Evolutionary conservation across 768 basidiomycete genomes (phyloP), one percentile per base, ranked within the genome.

Genomic region (Podaxis sp.): DNA sequence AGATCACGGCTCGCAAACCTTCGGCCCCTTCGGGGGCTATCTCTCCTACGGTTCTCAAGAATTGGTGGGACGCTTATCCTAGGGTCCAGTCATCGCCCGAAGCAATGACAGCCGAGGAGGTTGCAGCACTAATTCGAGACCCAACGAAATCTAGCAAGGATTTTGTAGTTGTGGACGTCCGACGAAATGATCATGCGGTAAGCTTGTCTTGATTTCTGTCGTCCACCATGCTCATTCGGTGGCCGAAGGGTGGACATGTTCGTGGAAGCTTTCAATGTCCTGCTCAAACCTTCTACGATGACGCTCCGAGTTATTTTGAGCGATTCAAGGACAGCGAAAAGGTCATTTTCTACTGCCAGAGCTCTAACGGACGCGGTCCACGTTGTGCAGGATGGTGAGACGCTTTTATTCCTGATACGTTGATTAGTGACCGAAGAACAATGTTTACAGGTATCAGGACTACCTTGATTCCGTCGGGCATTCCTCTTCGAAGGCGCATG

Each of bases 21-120:
- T 13, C 40, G 1, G 39, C 15, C n/a, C 57, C 42, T 5, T 63
- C 64, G 4, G 33, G 17, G 26, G 61, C 53, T 54, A 53, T 39
- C 42, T 55, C 64, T 22, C n/a, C 75, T 4, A 70, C 71, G 1
- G 68, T 70, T n/a, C 75, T 86, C 36, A 68, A 72, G 15, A 73
- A 73, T 2, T 86, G 82, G 82, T 84, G 82, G 83, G 80, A 85
- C 59, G 84, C 83, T 0, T 85, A 82, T 66, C 85, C 86, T 0
- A 49, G 66, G 4, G 71, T 73, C 39, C 67, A 68, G 44, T 76
- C 81, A 1, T 67, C 74, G 1, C 74, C 75, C 4, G 67, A 69
- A 1, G 49, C 66, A 2, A 53, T 82, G 33, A 69, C 75, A 1
- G 72, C 73, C 7, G 76, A 75, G 13, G 76, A 80, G 19, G 74